Conservation (phyloP, 768 basidiomycete genomes). For the Macrolepiota albuminosa region DNA sequence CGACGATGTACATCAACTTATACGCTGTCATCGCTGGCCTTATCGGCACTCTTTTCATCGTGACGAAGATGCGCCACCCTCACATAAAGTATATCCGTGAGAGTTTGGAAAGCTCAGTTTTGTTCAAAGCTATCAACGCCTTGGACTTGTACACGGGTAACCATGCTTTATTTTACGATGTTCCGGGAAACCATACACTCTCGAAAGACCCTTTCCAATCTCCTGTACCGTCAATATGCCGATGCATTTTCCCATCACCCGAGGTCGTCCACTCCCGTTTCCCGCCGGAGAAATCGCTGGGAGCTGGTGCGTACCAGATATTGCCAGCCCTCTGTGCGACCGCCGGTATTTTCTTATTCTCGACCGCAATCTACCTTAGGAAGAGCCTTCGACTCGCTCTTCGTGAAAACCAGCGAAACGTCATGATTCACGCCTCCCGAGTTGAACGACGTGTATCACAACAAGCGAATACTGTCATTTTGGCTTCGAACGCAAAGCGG, state of each 20-base stretch:
- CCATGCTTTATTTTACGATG: neutral
- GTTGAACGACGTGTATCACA: neutral
- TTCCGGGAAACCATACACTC: neutral
- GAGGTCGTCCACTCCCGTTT: neutral
- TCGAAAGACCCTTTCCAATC: neutral
- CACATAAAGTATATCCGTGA: neutral
- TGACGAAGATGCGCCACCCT: constrained; percentile 10
- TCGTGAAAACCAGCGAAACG: neutral
- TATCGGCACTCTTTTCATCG: neutral
- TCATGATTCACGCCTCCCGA: neutral
- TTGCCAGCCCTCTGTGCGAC: neutral
- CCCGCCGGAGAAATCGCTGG: neutral
- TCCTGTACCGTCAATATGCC: neutral
- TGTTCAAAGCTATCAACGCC: constrained; percentile 1
- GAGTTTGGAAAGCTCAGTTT: neutral
- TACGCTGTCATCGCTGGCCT: neutral
- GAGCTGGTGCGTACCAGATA: neutral
- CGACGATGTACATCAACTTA: neutral
- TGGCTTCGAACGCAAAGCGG: neutral
- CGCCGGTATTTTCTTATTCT: neutral
- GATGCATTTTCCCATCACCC: neutral
- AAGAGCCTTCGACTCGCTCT: neutral
- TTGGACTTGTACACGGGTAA: constrained; percentile 9
- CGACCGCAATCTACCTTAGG: neutral
- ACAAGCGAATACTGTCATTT: neutral